Conservation (phyloP, 2,329 filamentous ascomycete genomes). For the Aschersonia sp. region DNA sequence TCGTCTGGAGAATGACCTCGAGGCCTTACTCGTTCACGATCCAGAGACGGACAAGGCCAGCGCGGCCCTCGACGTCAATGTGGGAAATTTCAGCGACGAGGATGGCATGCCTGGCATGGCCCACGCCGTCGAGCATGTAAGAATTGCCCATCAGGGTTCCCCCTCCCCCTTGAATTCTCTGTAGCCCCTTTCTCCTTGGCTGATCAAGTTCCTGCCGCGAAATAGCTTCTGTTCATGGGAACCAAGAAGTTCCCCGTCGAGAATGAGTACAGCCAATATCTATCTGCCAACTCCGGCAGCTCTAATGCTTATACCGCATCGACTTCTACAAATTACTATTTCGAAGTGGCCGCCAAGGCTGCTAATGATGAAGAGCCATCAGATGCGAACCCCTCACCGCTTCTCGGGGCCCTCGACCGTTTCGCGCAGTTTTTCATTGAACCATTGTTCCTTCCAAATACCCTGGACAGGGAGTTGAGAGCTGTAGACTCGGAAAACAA, state of each 20-base stretch:
- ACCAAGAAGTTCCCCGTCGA: constrained; percentile 95
- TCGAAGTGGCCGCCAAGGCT: constrained; percentile 77
- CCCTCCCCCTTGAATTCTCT: background rate
- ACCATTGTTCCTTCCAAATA: constrained; percentile 72
- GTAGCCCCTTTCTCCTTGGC: background rate
- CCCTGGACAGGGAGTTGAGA: constrained; percentile 71
- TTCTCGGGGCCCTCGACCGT: constrained; percentile 74
- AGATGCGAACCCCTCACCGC: constrained; percentile 39
- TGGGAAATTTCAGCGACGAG: constrained; percentile 88
- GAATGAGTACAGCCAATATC: constrained; percentile 90
- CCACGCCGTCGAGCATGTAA: constrained; percentile 83
- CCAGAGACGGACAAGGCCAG: constrained; percentile 92
- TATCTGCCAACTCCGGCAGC: constrained; percentile 76
- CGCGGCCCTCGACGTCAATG: constrained; percentile 87
- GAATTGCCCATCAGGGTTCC: constrained; percentile 8
- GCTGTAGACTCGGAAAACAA: constrained; percentile 95
- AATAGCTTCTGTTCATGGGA: constrained; percentile 81
- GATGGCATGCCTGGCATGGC: constrained; percentile 88
- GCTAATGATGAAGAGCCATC: constrained; percentile 43
- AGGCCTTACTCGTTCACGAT: constrained; percentile 87
- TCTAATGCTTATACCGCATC: constrained; percentile 92
- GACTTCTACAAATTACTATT: constrained; percentile 95
- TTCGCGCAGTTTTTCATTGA: constrained; percentile 91
- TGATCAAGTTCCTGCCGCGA: background rate
- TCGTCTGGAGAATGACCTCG: constrained; percentile 69